phyloP scores from a whole-genome alignment of 2,329 filamentous ascomycete genomes.

The Exophiala oligosperma region DNA sequence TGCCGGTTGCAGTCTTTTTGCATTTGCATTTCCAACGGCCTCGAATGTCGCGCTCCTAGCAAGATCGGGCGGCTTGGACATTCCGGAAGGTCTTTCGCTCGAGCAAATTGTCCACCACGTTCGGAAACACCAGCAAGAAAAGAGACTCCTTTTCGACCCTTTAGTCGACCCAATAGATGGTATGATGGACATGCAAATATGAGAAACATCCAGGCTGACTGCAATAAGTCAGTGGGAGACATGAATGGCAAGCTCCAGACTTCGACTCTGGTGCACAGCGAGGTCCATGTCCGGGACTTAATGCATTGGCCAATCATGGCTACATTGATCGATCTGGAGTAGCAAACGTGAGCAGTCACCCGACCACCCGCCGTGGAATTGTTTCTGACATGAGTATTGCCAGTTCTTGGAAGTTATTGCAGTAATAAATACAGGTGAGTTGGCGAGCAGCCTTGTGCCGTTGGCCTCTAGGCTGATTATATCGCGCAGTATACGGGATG shows the following conservation, averaged over 20 bases:
- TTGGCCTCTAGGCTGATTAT: slow-evolving; percentile 5
- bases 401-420: slow-evolving; percentile 37
- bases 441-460: not conserved
- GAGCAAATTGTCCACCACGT: slow-evolving; percentile 17
- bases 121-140: slow-evolving; percentile 18
- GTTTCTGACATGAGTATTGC: not conserved
- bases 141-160: slow-evolving; percentile 30
- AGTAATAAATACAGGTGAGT: slow-evolving; percentile 37
- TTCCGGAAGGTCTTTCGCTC: slow-evolving; percentile 17
- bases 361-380: not conserved
- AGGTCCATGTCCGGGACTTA: slow-evolving; percentile 44
- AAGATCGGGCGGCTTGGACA: slow-evolving; percentile 9
- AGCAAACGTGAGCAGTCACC: slow-evolving; percentile 1
- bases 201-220: not conserved
- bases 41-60: slow-evolving; percentile 18
- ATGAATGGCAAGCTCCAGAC: slow-evolving; percentile 37
- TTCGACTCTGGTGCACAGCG: slow-evolving; percentile 39
- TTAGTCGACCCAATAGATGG: slow-evolving; percentile 32
- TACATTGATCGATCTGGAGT: slow-evolving; percentile 45
- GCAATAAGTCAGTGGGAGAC: slow-evolving; percentile 35
- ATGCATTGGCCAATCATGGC: slow-evolving; percentile 45
- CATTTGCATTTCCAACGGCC: slow-evolving; percentile 12
- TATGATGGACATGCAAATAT: slow-evolving; percentile 15
- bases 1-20: not conserved
- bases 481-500: slow-evolving; percentile 48